Evolutionary conservation across 2,329 filamentous ascomycete species (phyloP).

Genomic region (Penicillium hordei): DNA sequence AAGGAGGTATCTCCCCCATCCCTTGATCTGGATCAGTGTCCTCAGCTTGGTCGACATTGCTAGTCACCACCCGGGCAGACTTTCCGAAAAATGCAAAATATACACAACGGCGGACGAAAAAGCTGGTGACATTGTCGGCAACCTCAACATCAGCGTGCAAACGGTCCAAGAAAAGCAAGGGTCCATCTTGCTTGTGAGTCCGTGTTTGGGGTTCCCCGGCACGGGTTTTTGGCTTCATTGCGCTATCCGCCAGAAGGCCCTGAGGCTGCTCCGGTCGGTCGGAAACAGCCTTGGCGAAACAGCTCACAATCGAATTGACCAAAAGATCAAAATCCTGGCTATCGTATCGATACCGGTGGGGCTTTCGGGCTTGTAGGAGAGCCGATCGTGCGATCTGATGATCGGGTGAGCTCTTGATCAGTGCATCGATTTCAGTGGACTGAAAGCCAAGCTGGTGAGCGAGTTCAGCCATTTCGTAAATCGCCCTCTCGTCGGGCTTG

Average conservation of each 20-base stretch:
- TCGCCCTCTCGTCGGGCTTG: constrained; percentile 18
- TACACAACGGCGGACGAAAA: not conserved
- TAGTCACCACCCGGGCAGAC: not conserved
- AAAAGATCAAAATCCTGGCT: constrained; percentile 11
- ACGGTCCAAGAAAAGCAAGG: constrained; percentile 1
- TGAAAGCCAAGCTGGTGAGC: constrained; percentile 21
- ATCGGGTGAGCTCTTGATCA: constrained; percentile 13
- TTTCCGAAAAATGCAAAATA: constrained; percentile 1
- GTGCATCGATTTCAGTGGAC: constrained; percentile 7
- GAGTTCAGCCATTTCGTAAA: constrained; percentile 27
- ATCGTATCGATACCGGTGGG: constrained; percentile 13
- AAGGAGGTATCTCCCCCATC: not conserved
- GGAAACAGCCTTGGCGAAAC: constrained; percentile 1
- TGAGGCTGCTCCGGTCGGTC: not conserved
- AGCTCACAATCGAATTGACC: constrained; percentile 7
- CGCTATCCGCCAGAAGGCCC: not conserved
- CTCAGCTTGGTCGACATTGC: not conserved
- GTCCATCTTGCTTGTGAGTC: not conserved
- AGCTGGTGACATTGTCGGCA: not conserved
- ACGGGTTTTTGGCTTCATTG: not conserved
- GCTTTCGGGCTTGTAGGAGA: constrained; percentile 15
- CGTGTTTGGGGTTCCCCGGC: not conserved
- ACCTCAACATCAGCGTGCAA: not conserved
- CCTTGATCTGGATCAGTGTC: not conserved
- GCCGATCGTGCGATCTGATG: constrained; percentile 12